Evolutionary conservation across 768 basidiomycete genomes (phyloP).

Genomic region (Naganishia antarctica): DNA sequence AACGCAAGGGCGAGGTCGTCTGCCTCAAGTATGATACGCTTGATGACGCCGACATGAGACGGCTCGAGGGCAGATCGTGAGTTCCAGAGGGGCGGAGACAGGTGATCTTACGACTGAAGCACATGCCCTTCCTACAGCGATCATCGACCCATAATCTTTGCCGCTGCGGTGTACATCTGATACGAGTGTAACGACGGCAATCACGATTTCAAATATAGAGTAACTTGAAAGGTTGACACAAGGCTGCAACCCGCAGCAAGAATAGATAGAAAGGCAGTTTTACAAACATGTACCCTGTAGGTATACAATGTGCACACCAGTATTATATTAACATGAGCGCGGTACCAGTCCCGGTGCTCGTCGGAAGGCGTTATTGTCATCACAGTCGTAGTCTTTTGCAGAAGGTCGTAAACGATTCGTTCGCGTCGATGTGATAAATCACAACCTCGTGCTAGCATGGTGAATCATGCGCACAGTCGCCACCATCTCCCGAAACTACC

Average conservation of each 20-base stretch:
- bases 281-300: too few relatives aligned
- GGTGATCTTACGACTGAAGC: neutral
- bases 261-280: too few relatives aligned
- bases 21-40: conserved; percentile 48
- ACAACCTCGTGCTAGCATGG: too few relatives aligned
- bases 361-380: neutral
- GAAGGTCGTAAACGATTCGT: neutral
- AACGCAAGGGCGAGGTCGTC: conserved; percentile 43
- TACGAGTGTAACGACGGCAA: neutral
- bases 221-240: too few relatives aligned
- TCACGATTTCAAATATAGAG: neutral
- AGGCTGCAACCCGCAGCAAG: too few relatives aligned
- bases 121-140: conserved; percentile 31
- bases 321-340: too few relatives aligned
- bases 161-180: conserved; percentile 43
- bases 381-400: neutral
- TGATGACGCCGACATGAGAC: conserved; percentile 48
- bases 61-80: conserved; percentile 45
- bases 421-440: too few relatives aligned
- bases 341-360: neutral
- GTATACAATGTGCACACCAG: too few relatives aligned
- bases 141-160: conserved; percentile 48
- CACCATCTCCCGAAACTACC: too few relatives aligned
- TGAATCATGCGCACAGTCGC: too few relatives aligned
- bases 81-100: conserved; percentile 21